Conservation (phyloP, 2,329 filamentous ascomycete genomes). For the Fusarium ramigenum region DNA sequence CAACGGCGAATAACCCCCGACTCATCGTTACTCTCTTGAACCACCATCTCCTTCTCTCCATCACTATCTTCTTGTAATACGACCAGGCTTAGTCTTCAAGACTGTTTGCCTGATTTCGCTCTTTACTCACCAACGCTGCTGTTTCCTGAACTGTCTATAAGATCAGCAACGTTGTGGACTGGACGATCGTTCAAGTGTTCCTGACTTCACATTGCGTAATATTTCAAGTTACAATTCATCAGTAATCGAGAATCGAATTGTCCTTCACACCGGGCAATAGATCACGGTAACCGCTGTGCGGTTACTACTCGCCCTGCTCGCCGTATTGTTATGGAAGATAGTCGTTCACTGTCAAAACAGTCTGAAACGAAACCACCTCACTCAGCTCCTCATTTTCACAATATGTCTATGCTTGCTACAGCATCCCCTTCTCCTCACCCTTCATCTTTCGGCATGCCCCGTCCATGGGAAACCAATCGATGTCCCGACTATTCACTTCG, state of each 20-base stretch:
- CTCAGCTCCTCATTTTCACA: slow-evolving; percentile 43
- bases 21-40: slow-evolving; percentile 18
- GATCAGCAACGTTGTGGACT: not conserved
- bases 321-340: slow-evolving; percentile 54
- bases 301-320: slow-evolving; percentile 29
- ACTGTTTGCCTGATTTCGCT: slow-evolving; percentile 18
- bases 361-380: slow-evolving; percentile 42
- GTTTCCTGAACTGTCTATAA: slow-evolving; percentile 10
- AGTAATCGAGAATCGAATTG: not conserved
- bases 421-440: slow-evolving; percentile 53
- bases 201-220: slow-evolving; percentile 19
- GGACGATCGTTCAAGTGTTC: slow-evolving; percentile 4
- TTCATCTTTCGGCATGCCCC: slow-evolving; percentile 51
- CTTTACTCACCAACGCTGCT: slow-evolving; percentile 17
- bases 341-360: slow-evolving; percentile 46
- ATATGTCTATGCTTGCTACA: slow-evolving; percentile 63
- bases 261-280: slow-evolving; percentile 11
- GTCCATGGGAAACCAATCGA: slow-evolving; percentile 52
- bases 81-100: slow-evolving; percentile 12
- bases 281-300: slow-evolving; percentile 32
- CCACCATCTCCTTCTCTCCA: slow-evolving; percentile 11
- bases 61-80: slow-evolving; percentile 10
- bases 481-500: slow-evolving; percentile 48
- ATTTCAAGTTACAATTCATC: slow-evolving; percentile 14
- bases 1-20: slow-evolving; percentile 21